Evolutionary conservation across 1,284 basidiomycete species (phyloP), one percentile per base, ranked within the genome.

Genomic region (Cutaneotrichosporon sp.): DNA sequence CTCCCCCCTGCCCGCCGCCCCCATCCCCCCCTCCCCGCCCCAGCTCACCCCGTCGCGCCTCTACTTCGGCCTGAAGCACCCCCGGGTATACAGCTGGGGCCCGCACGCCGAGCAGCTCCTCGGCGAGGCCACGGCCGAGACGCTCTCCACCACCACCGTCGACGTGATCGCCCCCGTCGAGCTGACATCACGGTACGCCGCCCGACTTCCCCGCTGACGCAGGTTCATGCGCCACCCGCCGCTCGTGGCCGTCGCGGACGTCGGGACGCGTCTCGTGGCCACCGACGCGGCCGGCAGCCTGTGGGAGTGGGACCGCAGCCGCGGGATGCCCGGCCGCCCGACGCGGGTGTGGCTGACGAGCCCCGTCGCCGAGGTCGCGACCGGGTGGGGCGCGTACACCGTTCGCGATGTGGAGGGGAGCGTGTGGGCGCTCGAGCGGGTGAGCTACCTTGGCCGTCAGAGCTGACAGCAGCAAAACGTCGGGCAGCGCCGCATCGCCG

Each of bases 291-390:
- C 8, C 8, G 31, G 50, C 10, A 8, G n/a, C 11, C 4, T 52
- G 20, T 52, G 50, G 50, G 50, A 52, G 20, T 52, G 50, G 50
- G 50, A 52, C 27, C 50, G 50, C 4, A 20, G 33, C 5, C 33
- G 50, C 2, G 20, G 31, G 2, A 31, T 52, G 4, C 50, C 50
- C 4, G 50, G 50, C 4, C 50, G 50, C 31, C 50, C 50, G 11
- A 34, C 31, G n/a, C 50, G 50, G 11, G 11, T 52, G 8, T 52
- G 50, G 50, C 31, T 52, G 5, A 34, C n/a, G 10, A 13, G 13
- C 9, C 20, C 9, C 1, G 50, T 24, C 5, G 20, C 10, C 11
- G 29, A 33, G 13, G 20, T 52, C 13, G 50, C 33, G 6, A 34
- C 31, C 5, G 31, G 50, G 8, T 4, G 25, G 4, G n/a, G 31